These are phyloP conservation scores for Phaffomyces thermotolerans DNA, from an alignment of 805 yeast genomes.

Conservation along the genomic window DNA sequence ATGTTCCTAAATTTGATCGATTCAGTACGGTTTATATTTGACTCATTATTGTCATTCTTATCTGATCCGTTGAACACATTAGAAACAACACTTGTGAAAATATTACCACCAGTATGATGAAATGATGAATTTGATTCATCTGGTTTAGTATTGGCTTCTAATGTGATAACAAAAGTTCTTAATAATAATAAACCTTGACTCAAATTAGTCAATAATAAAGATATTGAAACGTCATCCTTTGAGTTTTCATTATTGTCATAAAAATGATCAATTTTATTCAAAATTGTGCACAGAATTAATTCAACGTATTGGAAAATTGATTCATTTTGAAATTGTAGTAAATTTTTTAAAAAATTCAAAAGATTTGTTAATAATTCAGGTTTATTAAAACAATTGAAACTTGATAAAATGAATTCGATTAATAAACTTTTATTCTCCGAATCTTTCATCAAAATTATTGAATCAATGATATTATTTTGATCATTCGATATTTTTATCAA, in stretches of 20 bases:
- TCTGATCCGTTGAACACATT: conserved; percentile 76
- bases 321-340: conserved; percentile 21
- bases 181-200: conserved; percentile 51
- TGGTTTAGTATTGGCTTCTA: conserved; percentile 34
- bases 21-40: not conserved
- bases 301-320: conserved; percentile 20
- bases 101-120: conserved; percentile 36
- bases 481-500: conserved; percentile 14
- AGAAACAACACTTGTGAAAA: conserved; percentile 52
- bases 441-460: conserved; percentile 10
- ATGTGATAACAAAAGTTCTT: conserved; percentile 37
- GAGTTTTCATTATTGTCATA: conserved; percentile 12
- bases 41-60: not conserved
- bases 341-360: conserved; percentile 14
- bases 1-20: conserved; percentile 12
- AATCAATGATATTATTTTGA: conserved; percentile 11
- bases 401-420: conserved; percentile 18
- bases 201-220: conserved; percentile 46
- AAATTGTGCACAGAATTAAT: conserved; percentile 16
- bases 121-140: conserved; percentile 1
- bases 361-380: conserved; percentile 17
- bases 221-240: conserved; percentile 38
- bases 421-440: conserved; percentile 13
- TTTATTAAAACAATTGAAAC: conserved; percentile 17
- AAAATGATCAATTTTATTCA: conserved; percentile 16